Base-by-base conservation (phyloP, 1,284 basidiomycete genomes). In the Heterobasidion annosum region DNA sequence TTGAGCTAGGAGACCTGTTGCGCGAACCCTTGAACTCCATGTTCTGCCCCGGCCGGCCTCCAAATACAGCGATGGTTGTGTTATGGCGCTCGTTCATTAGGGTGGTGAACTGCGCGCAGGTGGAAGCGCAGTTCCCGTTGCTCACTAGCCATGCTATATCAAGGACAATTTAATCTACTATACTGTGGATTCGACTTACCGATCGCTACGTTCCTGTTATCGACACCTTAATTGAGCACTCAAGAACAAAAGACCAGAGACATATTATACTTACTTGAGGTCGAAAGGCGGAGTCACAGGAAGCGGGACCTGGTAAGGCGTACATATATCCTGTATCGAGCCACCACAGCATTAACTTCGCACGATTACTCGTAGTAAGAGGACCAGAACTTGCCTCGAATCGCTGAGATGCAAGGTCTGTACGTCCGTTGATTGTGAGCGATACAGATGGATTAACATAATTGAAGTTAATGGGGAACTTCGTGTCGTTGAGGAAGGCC, bases 31-130 rank as follows among this genome's bases (percentile, higher is more conserved):
- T 84, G 65, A 73, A 83, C 59, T 84, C 67, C 50, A 83, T 70
- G 16, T 63, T 57, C 59, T 75, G 69, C 8, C 74, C 73, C 5
- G 79, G 78, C 64, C 77, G 81, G 32, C 81, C 82, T 8, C 83
- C 83, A 58, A 85, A 85, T 16, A 81, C 67, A 7, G 75, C 81
- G 35, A 79, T 77, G 63, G 73, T 80, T 10, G 78, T 81, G 10
- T 71, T 64, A 59, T 82, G 79, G 12, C 70, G 67, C 64, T 85
- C 83, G 54, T 75, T 73, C 81, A 85, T 83, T 55, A 82, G 63
- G 1, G 81, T 83, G 57, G 72, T 78, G 63, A 85, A 85, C 73
- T 82, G 76, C 0, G 83, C 77, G 59, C 83, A 85, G 0, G 82
- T 83, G 13, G 81, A 84, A 3, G 81, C 82, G 58, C 82, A 86